Evolutionary conservation across 164 flowering plant species (phyloP), one percentile per base, ranked within the genome.

Genomic region (Kingdonia uniflora): DNA sequence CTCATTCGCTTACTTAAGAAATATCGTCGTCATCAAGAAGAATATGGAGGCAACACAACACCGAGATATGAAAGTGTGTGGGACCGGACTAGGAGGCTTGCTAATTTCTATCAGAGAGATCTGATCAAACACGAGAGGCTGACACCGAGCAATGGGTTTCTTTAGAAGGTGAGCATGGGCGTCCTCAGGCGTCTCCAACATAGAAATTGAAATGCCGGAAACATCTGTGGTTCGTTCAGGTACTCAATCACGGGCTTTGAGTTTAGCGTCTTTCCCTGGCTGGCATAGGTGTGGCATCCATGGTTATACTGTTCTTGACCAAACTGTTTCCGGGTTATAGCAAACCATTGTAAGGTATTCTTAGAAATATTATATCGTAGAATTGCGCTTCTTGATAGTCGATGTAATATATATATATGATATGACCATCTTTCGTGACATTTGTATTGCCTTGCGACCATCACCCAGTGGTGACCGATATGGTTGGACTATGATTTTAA

Each of bases 191-290:
- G 2, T 16, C 44, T 47, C 51, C 25, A 37, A 0, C 15, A 8
- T 6, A 47, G 1, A 49, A 41, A 41, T 50, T 26, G 49, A 58
- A 25, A 58, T 58, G 61, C 11, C 49, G 8, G 26, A 20, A n/a
- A 14, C 47, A 49, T 25, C 11, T 26, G 21, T 17, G 17, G 29
- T 2, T 10, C 23, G 2, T 42, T 42, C 15, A 21, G 39, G 15
- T 24, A 16, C 49, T 11, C 8, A 29, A 29, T 22, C 39, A 25
- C n/a, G 57, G 11, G n/a, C 15, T 6, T 25, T 42, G 11, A 42
- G 49, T 14, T 16, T 25, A 7, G 22, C 23, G 1, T 54, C 49
- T 0, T 54, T 54, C n/a, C 57, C 57, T 16, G 49, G 49, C 15
- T 14, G 23, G n/a, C 38, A 42, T 54, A 54, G 39, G 49, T 43